Evolutionary conservation across 768 basidiomycete genomes (phyloP).

Genomic region (Lyophyllum shimeji): DNA sequence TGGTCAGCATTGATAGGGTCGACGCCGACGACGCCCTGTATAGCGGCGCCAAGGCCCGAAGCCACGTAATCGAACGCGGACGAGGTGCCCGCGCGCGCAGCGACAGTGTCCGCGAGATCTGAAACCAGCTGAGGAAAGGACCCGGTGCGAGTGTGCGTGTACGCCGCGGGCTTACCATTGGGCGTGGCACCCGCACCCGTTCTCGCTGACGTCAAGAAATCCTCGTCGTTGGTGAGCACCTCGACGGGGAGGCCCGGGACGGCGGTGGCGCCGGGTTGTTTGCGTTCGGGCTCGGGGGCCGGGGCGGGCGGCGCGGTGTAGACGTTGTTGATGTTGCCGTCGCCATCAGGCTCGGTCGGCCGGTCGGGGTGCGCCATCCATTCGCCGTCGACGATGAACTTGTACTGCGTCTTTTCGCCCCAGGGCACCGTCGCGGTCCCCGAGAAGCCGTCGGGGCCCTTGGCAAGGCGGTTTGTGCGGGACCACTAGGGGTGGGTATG

Average conservation of each 20-base stretch:
- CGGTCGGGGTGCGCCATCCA: slow-evolving; percentile 57
- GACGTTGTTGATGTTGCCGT: slow-evolving; percentile 74
- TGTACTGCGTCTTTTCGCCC: slow-evolving; percentile 66
- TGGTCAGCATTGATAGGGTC: slow-evolving; percentile 25
- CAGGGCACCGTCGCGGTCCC: slow-evolving; percentile 57
- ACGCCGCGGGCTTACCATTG: slow-evolving; percentile 13
- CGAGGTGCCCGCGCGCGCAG: slow-evolving; percentile 36
- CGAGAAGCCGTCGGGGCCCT: slow-evolving; percentile 54
- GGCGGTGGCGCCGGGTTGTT: slow-evolving; percentile 7
- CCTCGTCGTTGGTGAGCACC: background rate
- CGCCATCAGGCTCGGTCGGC: slow-evolving; percentile 59
- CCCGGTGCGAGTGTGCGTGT: slow-evolving; percentile 3
- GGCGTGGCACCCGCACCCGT: background rate
- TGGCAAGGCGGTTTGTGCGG: slow-evolving; percentile 52
- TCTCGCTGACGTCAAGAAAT: background rate
- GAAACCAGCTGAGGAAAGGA: slow-evolving; percentile 32
- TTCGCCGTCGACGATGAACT: slow-evolving; percentile 75
- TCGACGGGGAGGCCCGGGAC: background rate
- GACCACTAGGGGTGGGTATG: slow-evolving; percentile 50
- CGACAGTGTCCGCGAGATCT: slow-evolving; percentile 36
- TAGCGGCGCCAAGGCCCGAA: slow-evolving; percentile 36
- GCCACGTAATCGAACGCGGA: slow-evolving; percentile 38
- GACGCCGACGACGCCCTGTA: slow-evolving; percentile 35
- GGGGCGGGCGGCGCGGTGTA: slow-evolving; percentile 46
- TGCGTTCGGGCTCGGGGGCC: slow-evolving; percentile 10